Evolutionary conservation across 148 eudicot species (phyloP).

Genomic region (Vaccinium vitisidaea): DNA sequence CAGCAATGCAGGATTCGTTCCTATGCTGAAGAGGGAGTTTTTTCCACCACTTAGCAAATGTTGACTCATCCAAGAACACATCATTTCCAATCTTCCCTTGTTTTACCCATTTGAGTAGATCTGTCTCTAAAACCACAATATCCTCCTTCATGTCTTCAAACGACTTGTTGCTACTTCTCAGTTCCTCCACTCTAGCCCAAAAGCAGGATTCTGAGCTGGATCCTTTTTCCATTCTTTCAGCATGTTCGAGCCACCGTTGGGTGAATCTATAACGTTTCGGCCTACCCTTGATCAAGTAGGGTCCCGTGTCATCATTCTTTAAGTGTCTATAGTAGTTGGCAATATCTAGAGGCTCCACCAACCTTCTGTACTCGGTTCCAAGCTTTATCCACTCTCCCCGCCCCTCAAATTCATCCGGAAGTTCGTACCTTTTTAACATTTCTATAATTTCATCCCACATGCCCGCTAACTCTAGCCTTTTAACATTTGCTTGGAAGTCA

Average conservation of each 20-base stretch:
- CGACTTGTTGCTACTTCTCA: constrained; percentile 34
- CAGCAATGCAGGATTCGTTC: constrained; percentile 45
- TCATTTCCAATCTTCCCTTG: constrained; percentile 42
- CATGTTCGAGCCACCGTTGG: constrained; percentile 84
- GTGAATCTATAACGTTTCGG: constrained; percentile 67
- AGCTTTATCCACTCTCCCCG: constrained; percentile 76
- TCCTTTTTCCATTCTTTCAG: constrained; percentile 37
- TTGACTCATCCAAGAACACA: constrained; percentile 60
- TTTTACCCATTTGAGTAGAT: constrained; percentile 40
- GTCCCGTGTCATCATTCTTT: constrained; percentile 76
- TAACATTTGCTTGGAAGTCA: constrained; percentile 71
- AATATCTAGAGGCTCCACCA: constrained; percentile 82
- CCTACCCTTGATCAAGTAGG: constrained; percentile 63
- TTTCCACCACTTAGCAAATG: constrained; percentile 85
- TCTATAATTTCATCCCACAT: constrained; percentile 95
- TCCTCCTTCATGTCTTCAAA: constrained; percentile 43
- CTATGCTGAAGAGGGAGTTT: constrained; percentile 60
- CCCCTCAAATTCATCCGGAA: constrained; percentile 82
- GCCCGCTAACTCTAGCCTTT: constrained; percentile 71
- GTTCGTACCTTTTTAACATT: constrained; percentile 68
- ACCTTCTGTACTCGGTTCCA: constrained; percentile 69
- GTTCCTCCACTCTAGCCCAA: constrained; percentile 90
- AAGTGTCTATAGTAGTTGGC: constrained; percentile 83
- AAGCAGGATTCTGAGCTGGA: constrained; percentile 68
- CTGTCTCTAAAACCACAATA: constrained; percentile 46